Evolutionary conservation across 495 filamentous ascomycete genomes (phyloP).

Genomic region (Darksidea phi): DNA sequence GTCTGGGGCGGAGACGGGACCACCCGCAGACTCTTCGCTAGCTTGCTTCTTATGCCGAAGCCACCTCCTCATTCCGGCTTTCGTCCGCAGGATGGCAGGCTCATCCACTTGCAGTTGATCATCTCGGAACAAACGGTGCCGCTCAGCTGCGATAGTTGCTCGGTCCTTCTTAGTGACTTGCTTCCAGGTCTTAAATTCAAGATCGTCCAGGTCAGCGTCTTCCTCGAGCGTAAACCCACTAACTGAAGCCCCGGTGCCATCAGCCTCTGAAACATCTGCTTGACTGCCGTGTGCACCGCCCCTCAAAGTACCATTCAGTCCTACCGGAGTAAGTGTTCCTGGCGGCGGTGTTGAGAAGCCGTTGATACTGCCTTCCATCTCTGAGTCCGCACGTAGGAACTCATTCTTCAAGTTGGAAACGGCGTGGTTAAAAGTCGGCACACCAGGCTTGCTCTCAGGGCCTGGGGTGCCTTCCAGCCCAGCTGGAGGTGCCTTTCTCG

Average conservation of each 20-base stretch:
- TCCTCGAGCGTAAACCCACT: conserved; percentile 58
- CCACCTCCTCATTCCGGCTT: conserved; percentile 77
- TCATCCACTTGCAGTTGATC: conserved; percentile 84
- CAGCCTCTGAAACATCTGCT: conserved; percentile 78
- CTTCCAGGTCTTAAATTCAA: conserved; percentile 97
- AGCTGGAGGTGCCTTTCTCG: conserved; percentile 65
- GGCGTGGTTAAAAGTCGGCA: conserved; percentile 51
- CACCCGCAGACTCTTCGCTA: conserved; percentile 46
- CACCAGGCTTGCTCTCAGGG: conserved; percentile 59
- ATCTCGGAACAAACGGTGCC: conserved; percentile 79
- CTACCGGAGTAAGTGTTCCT: conserved; percentile 72
- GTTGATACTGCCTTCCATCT: conserved; percentile 72
- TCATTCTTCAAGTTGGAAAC: conserved; percentile 50
- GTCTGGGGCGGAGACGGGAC: conserved; percentile 45
- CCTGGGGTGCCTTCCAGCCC: conserved; percentile 69
- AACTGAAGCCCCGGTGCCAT: conserved; percentile 59
- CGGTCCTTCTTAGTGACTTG: conserved; percentile 96
- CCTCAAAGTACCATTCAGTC: conserved; percentile 64
- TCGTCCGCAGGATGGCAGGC: conserved; percentile 77
- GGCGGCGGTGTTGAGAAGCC: conserved; percentile 82
- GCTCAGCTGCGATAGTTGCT: conserved; percentile 75
- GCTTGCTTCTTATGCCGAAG: conserved; percentile 68
- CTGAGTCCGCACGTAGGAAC: conserved; percentile 61
- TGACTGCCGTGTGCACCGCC: conserved; percentile 60
- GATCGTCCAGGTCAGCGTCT: conserved; percentile 68